Conservation (phyloP, 257 asterid genomes). For the Scutellaria galericulata region DNA sequence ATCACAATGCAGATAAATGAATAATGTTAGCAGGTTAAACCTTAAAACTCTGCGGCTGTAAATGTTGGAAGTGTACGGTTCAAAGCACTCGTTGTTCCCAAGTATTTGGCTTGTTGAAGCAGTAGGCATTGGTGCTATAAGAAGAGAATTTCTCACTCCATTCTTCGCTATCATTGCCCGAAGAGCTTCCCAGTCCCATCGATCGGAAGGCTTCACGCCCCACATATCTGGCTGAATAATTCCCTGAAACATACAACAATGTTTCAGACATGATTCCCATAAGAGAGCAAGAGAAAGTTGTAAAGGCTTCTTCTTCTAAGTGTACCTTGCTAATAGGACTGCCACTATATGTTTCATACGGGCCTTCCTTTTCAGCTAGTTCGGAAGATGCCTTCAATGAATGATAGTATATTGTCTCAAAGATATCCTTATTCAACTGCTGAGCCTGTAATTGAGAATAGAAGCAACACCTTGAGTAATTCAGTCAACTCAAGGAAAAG, state of each 20-base stretch:
- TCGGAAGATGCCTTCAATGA: conserved; percentile 90
- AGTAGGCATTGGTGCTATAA: conserved; percentile 97
- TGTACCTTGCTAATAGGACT: conserved; percentile 94
- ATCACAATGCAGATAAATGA: neutral
- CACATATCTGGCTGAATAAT: conserved; percentile 97
- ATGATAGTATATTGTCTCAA: conserved; percentile 94
- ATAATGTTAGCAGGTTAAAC: conserved; percentile 36
- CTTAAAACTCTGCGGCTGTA: conserved; percentile 94
- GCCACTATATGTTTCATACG: conserved; percentile 84
- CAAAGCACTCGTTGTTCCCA: conserved; percentile 97
- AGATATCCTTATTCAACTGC: conserved; percentile 88
- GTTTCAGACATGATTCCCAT: neutral
- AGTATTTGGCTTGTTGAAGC: conserved; percentile 99
- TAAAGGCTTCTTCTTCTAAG: conserved; percentile 10
- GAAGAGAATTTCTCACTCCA: conserved; percentile 93
- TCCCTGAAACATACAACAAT: conserved; percentile 56
- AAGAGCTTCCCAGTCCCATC: conserved; percentile 93
- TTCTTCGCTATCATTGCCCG: conserved; percentile 60
- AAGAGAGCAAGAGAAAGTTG: neutral
- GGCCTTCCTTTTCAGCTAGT: conserved; percentile 74
- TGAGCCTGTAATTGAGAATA: conserved; percentile 68
- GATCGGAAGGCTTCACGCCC: conserved; percentile 78
- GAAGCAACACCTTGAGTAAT: conserved; percentile 5
- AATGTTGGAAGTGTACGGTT: conserved; percentile 94
- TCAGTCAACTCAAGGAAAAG: neutral